Percentiles rank a stretch among this genome's conserved stretches.
phyloP scores from a whole-genome alignment of 2,329 filamentous ascomycete species.

The Ophiocordyceps polyrhachis-furcata region DNA sequence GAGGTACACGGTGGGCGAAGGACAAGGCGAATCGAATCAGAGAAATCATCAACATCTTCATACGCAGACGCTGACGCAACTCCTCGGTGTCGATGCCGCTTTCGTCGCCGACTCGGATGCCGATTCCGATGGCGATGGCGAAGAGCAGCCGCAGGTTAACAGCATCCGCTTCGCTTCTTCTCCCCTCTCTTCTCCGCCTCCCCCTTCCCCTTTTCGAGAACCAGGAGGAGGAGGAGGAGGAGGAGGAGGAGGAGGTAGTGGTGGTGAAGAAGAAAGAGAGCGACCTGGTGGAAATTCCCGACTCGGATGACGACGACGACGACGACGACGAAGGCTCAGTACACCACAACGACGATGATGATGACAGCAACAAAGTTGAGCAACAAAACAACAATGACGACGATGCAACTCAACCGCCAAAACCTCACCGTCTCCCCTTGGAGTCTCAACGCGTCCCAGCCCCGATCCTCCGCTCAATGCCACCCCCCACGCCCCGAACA shows the following conservation, averaged over 20 bases:
- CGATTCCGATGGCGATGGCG: constrained; percentile 7
- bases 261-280: not conserved
- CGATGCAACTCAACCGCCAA: not conserved
- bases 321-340: constrained; percentile 15
- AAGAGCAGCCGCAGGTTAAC: constrained; percentile 19
- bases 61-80: constrained; percentile 24
- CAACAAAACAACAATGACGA: not conserved
- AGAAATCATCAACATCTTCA: constrained; percentile 14
- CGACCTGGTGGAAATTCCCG: constrained; percentile 22
- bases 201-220: too few species aligned
- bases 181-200: too few species aligned
- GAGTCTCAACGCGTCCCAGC: constrained; percentile 32
- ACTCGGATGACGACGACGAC: constrained; percentile 27
- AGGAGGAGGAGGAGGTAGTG: not conserved
- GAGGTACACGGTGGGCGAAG: constrained; percentile 7
- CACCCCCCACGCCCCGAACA: constrained; percentile 27
- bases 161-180: constrained; percentile 5
- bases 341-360: constrained; percentile 5
- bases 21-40: constrained; percentile 4
- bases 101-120: constrained; percentile 21
- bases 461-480: constrained; percentile 27
- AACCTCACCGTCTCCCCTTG: constrained; percentile 3
- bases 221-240: not conserved
- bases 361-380: not conserved
- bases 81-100: constrained; percentile 11